A percentile compares a stretch with the other conserved stretches of the same genome.
Conservation (phyloP, 2,329 filamentous ascomycete genomes). For the Allantophomopsis cytisporea region DNA sequence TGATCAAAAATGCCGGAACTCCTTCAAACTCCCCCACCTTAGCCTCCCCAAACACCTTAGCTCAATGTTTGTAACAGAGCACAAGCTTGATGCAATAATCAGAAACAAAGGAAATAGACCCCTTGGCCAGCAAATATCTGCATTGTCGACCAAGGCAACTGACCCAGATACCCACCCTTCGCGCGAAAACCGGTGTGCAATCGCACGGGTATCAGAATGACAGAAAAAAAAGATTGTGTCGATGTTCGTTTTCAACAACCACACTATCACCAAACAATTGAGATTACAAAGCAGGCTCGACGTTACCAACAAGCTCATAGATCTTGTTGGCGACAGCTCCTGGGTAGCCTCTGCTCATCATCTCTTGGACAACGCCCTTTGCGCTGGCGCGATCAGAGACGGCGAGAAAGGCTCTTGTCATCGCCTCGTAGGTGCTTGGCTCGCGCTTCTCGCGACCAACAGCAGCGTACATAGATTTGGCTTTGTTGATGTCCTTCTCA, state of each 20-base stretch:
- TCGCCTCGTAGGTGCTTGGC: constrained; percentile 96
- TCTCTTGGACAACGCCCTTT: constrained; percentile 72
- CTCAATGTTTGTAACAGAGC: too few species aligned
- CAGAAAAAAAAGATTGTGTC: not conserved
- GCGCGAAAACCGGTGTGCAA: not conserved
- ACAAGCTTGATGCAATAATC: too few species aligned
- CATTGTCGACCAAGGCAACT: too few species aligned
- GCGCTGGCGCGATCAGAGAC: constrained; percentile 69
- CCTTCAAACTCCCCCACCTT: too few species aligned
- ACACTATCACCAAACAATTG: not conserved
- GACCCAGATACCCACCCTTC: too few species aligned
- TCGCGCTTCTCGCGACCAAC: constrained; percentile 71
- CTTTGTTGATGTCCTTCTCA: constrained; percentile 67
- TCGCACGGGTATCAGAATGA: constrained; percentile 1
- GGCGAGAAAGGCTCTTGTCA: constrained; percentile 86
- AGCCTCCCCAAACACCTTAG: too few species aligned
- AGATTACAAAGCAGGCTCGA: not conserved
- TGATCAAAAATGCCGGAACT: too few species aligned
- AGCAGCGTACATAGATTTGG: constrained; percentile 65
- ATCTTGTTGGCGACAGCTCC: constrained; percentile 89
- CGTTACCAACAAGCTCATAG: constrained; percentile 61
- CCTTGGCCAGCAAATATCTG: too few species aligned
- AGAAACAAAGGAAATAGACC: too few species aligned
- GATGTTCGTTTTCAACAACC: too few species aligned
- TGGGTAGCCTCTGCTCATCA: constrained; percentile 82